Evolutionary conservation across 208 protist species (phyloP), one percentile per base, ranked within the genome.

Genomic region (Leishmania arabica): DNA sequence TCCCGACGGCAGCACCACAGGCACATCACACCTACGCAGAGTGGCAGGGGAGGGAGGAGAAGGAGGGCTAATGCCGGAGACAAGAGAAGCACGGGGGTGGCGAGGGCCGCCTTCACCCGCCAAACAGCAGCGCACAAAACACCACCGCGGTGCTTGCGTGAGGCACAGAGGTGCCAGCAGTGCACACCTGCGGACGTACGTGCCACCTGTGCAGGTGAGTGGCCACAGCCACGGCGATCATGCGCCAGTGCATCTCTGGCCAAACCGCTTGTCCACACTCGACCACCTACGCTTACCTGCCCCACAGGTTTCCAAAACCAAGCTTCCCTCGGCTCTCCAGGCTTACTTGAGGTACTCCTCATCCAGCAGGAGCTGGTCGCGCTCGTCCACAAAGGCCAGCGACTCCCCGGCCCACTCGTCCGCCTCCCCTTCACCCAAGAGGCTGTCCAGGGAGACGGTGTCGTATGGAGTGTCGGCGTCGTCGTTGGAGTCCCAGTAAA

Each of bases 401-500:
- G 83, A 82, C 80, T 88, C 82, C 21, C 82, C 75, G 19, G 71
- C 58, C 84, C 77, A 84, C 71, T 87, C 86, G 47, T 86, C 86
- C 73, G 84, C 73, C 72, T 91, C 85, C 17, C 88, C 81, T n/a
- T 84, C 81, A 3, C 83, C 77, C 5, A 75, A 34, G 68, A 84
- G 84, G 60, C 78, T 81, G 19, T 90, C 77, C 31, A 90, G 40
- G 54, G 84, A 56, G 27, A 49, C n/a, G 51, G 76, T 60, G 24
- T 84, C 81, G 77, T 92, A 94, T 24, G 89, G 88, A 4, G 86
- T 84, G 78, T 90, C 79, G 13, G 90, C 89, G 40, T 90, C 81
- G n/a, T 88, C 85, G 73, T 84, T 87, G 60, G 85, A 83, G 68
- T 91, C 86, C 92, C 94, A 97, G 79, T 94, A 97, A 68, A 89